phyloP scores from a whole-genome alignment of 2,329 filamentous ascomycete genomes.

The Metarhizium humberi region DNA sequence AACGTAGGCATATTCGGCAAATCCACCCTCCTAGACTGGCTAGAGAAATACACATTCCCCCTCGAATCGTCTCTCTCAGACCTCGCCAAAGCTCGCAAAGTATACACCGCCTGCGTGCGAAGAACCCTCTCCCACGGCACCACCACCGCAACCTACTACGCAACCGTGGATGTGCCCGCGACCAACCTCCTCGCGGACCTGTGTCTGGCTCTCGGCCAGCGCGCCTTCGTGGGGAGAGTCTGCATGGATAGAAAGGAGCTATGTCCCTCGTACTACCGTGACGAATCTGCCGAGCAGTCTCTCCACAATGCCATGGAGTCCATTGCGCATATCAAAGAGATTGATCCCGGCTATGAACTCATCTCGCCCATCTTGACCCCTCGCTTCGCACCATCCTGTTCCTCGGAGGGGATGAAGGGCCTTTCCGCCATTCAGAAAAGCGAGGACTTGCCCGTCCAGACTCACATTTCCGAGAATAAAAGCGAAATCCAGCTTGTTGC shows the following conservation, averaged over 20 bases:
- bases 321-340: slow-evolving; percentile 54
- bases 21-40: slow-evolving; percentile 85
- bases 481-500: slow-evolving; percentile 64
- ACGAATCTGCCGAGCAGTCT: slow-evolving; percentile 53
- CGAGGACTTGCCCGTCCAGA: slow-evolving; percentile 65
- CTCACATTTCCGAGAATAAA: slow-evolving; percentile 80
- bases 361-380: slow-evolving; percentile 75
- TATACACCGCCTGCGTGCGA: slow-evolving; percentile 71
- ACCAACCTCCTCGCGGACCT: slow-evolving; percentile 89
- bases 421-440: slow-evolving; percentile 57
- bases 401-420: slow-evolving; percentile 44
- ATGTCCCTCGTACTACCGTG: slow-evolving; percentile 70
- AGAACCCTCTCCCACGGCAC: slow-evolving; percentile 84
- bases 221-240: slow-evolving; percentile 85
- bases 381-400: slow-evolving; percentile 57
- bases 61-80: slow-evolving; percentile 69
- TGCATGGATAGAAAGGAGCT: slow-evolving; percentile 73
- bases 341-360: slow-evolving; percentile 57
- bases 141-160: slow-evolving; percentile 90
- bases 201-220: slow-evolving; percentile 70
- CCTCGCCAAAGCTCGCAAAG: slow-evolving; percentile 50
- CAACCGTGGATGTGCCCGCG: slow-evolving; percentile 74
- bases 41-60: slow-evolving; percentile 91
- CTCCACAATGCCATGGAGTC: slow-evolving; percentile 46
- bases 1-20: slow-evolving; percentile 93